Evolutionary conservation across 768 basidiomycete species (phyloP).

Genomic region (Lentinula guzmanii): DNA sequence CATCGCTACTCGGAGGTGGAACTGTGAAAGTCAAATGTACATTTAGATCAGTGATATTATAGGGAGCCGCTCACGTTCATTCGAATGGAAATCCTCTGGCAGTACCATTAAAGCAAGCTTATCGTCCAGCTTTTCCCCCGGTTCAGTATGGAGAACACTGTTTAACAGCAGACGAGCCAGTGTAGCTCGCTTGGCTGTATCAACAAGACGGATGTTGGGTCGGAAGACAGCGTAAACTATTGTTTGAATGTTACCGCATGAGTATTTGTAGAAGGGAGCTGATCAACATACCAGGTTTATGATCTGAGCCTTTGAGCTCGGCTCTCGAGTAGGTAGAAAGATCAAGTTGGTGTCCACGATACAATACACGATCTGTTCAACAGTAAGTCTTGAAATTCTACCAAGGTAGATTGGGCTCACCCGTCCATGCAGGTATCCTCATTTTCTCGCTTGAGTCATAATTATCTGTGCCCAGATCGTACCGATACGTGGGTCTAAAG

Average conservation of each 20-base stretch:
- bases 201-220: conserved; percentile 72
- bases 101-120: conserved; percentile 58
- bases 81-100: conserved; percentile 31
- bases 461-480: conserved; percentile 71
- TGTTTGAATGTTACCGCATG: not conserved
- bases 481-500: conserved; percentile 96
- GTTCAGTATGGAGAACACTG: conserved; percentile 51
- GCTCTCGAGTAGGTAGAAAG: conserved; percentile 77
- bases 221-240: conserved; percentile 83
- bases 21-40: conserved; percentile 35
- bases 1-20: conserved; percentile 80
- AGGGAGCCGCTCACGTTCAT: conserved; percentile 33
- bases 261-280: not conserved
- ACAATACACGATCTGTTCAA: conserved; percentile 81
- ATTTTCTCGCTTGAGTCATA: conserved; percentile 97
- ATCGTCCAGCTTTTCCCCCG: conserved; percentile 66
- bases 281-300: conserved; percentile 68
- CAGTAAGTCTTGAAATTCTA: not conserved
- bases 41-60: not conserved
- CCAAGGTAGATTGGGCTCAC: conserved; percentile 30
- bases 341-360: conserved; percentile 67
- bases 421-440: conserved; percentile 97
- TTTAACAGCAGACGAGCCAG: conserved; percentile 66
- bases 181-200: conserved; percentile 64
- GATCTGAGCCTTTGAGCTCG: conserved; percentile 89